Evolutionary conservation across 2,329 filamentous ascomycete species (phyloP).

Genomic region (Aspergillus sp.): DNA sequence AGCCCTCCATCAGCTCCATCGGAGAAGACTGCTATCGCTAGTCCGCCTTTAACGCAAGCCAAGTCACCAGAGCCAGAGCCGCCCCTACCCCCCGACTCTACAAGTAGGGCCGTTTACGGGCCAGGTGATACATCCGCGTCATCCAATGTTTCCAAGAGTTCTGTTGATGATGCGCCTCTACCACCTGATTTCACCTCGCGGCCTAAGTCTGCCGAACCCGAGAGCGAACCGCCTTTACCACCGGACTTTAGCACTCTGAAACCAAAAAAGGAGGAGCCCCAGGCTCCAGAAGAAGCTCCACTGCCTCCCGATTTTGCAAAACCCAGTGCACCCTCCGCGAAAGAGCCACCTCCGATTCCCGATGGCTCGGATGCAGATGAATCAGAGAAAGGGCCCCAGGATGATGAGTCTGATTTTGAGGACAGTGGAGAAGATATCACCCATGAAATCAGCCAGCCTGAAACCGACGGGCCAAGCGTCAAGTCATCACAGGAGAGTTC

Average conservation of each 20-base stretch:
- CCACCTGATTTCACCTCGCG: slow-evolving; percentile 31
- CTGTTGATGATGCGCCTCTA: slow-evolving; percentile 42
- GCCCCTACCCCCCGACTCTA: slow-evolving; percentile 49
- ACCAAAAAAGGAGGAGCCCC: slow-evolving; percentile 9
- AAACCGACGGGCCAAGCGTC: slow-evolving; percentile 33
- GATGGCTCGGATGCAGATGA: slow-evolving; percentile 36
- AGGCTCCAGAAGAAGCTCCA: slow-evolving; percentile 19
- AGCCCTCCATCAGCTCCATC: slow-evolving; percentile 33
- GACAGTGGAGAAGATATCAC: slow-evolving; percentile 50
- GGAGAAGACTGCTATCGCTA: slow-evolving; percentile 31
- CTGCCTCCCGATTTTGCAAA: slow-evolving; percentile 32
- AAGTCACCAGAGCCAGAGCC: slow-evolving; percentile 29
- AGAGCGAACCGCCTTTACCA: slow-evolving; percentile 27
- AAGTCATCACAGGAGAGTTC: slow-evolving; percentile 47
- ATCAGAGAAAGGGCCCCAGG: slow-evolving; percentile 37
- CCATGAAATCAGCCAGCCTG: slow-evolving; percentile 35
- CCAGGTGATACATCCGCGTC: slow-evolving; percentile 51
- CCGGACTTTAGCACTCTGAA: slow-evolving; percentile 12
- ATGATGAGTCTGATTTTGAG: slow-evolving; percentile 44
- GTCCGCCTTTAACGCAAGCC: slow-evolving; percentile 36
- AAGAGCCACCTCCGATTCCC: slow-evolving; percentile 32
- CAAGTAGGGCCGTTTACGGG: slow-evolving; percentile 47
- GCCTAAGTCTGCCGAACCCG: slow-evolving; percentile 17
- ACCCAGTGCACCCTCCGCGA: slow-evolving; percentile 15
- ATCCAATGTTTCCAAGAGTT: slow-evolving; percentile 43